Percentiles rank a stretch among this genome's conserved stretches.
Conservation (phyloP, 2,329 filamentous ascomycete species). For the Emergomyces pasteurianus region DNA sequence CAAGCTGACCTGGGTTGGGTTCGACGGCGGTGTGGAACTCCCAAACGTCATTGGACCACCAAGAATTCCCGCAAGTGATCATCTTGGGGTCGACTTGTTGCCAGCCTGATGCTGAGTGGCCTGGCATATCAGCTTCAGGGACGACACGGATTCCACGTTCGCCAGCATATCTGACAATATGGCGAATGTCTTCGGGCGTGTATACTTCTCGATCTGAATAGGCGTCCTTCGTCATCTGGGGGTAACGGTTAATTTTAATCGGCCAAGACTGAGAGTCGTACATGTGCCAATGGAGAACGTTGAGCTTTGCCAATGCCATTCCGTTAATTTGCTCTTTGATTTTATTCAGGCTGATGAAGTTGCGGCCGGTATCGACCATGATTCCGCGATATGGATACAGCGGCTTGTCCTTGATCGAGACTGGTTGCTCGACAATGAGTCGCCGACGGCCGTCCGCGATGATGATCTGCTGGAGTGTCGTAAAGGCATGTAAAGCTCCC, state of each 20-base stretch:
- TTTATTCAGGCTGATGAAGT: conserved; percentile 41
- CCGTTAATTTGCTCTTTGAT: conserved; percentile 44
- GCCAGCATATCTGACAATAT: conserved; percentile 39
- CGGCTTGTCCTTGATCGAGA: conserved; percentile 39
- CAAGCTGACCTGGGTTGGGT: conserved; percentile 46
- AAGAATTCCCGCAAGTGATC: conserved; percentile 44
- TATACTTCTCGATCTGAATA: conserved; percentile 41
- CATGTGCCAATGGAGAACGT: conserved; percentile 47
- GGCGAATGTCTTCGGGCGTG: conserved; percentile 31
- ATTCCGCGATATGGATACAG: conserved; percentile 44
- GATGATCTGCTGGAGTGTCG: conserved; percentile 45
- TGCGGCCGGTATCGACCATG: conserved; percentile 45
- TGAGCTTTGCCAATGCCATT: conserved; percentile 46
- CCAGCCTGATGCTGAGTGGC: conserved; percentile 46
- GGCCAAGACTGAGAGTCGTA: conserved; percentile 47
- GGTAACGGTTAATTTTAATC: conserved; percentile 38
- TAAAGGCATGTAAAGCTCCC: conserved; percentile 45
- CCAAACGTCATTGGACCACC: conserved; percentile 51
- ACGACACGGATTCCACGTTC: conserved; percentile 47
- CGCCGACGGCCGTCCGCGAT: conserved; percentile 36
- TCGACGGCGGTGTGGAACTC: conserved; percentile 43
- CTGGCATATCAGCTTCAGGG: conserved; percentile 52
- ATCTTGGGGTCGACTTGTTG: conserved; percentile 45
- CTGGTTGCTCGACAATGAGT: conserved; percentile 42
- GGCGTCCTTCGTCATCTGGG: conserved; percentile 42